These are phyloP conservation scores for Rhynchosporium agropyri DNA, from an alignment of 2,329 filamentous ascomycete genomes.

Conservation along the genomic window DNA sequence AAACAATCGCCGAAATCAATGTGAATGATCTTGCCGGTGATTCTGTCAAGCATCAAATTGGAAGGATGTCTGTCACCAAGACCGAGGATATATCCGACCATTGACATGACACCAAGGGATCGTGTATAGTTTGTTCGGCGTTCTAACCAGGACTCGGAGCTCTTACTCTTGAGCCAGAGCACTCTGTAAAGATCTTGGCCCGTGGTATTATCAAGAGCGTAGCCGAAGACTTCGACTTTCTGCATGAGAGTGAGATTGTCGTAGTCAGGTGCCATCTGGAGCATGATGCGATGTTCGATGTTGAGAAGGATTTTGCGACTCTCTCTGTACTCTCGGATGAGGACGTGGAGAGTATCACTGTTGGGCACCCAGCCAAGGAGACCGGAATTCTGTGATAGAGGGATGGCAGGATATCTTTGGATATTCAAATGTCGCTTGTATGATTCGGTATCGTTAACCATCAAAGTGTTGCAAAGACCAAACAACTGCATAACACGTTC, in stretches of 20 bases:
- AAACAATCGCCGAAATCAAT: constrained; percentile 99
- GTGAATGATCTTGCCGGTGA: constrained; percentile 96
- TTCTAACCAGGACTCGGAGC: constrained; percentile 96
- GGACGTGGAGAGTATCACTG: constrained; percentile 92
- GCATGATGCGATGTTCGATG: constrained; percentile 99
- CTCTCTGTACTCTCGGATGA: constrained; percentile 97
- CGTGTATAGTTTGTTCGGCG: constrained; percentile 98
- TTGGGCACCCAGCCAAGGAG: constrained; percentile 96
- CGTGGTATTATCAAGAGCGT: constrained; percentile 98
- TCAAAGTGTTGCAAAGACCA: constrained; percentile 92
- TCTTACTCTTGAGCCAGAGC: constrained; percentile 98
- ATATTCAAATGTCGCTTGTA: constrained; percentile 98
- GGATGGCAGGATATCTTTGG: constrained; percentile 94
- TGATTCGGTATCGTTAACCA: constrained; percentile 91
- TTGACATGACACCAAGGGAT: constrained; percentile 98
- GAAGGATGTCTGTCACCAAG: constrained; percentile 96
- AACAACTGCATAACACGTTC: constrained; percentile 99
- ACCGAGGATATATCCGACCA: constrained; percentile 99
- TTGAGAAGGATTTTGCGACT: constrained; percentile 97
- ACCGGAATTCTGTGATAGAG: constrained; percentile 93
- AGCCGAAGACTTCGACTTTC: constrained; percentile 99
- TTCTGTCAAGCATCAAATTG: constrained; percentile 94
- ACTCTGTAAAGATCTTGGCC: constrained; percentile 98
- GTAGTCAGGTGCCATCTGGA: constrained; percentile 99
- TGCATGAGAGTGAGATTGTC: constrained; percentile 99